A percentile compares a stretch with the other conserved stretches of the same genome.
These are phyloP conservation scores for Anthracocystis setariae DNA, from an alignment of 1,284 basidiomycete species.

Conservation along the genomic window DNA sequence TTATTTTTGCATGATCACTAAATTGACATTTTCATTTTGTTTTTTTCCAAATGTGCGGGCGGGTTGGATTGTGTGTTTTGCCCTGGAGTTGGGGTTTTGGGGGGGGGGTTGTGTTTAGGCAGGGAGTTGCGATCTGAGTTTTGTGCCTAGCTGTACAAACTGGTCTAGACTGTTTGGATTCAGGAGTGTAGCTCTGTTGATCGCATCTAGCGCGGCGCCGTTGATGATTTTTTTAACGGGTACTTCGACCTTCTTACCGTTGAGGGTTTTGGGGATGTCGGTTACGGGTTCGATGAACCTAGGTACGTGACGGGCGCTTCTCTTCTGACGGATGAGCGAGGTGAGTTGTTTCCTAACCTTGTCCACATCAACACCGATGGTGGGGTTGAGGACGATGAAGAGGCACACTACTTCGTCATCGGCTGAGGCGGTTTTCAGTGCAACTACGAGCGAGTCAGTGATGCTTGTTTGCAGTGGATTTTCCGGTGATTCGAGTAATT, in stretches of 20 bases:
- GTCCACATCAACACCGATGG: slow-evolving; percentile 49
- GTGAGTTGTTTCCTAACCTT: slow-evolving; percentile 71
- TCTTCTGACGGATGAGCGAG: slow-evolving; percentile 74
- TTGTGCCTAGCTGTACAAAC: slow-evolving; percentile 74
- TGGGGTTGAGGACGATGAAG: slow-evolving; percentile 76
- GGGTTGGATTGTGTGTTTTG: too few relatives aligned
- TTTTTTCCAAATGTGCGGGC: too few relatives aligned
- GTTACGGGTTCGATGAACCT: slow-evolving; percentile 75
- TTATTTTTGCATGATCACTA: not conserved
- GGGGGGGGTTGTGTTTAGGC: too few relatives aligned
- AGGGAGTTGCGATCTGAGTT: slow-evolving; percentile 71
- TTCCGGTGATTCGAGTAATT: slow-evolving; percentile 72
- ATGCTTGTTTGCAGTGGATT: slow-evolving; percentile 66
- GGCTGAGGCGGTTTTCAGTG: slow-evolving; percentile 77
- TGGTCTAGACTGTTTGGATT: slow-evolving; percentile 79
- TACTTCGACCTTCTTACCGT: slow-evolving; percentile 86
- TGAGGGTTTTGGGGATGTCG: slow-evolving; percentile 83
- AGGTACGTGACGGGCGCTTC: slow-evolving; percentile 71
- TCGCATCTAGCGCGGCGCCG: slow-evolving; percentile 76
- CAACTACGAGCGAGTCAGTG: slow-evolving; percentile 79
- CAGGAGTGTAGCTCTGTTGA: slow-evolving; percentile 80
- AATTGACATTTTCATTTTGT: not conserved
- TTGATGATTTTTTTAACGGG: slow-evolving; percentile 85
- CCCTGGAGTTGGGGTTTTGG: too few relatives aligned
- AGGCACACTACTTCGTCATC: slow-evolving; percentile 84